Percentiles rank a stretch among this genome's conserved stretches.
These are phyloP conservation scores for Trypethelium eluteriae DNA, from an alignment of 495 filamentous ascomycete species.

Conservation along the genomic window DNA sequence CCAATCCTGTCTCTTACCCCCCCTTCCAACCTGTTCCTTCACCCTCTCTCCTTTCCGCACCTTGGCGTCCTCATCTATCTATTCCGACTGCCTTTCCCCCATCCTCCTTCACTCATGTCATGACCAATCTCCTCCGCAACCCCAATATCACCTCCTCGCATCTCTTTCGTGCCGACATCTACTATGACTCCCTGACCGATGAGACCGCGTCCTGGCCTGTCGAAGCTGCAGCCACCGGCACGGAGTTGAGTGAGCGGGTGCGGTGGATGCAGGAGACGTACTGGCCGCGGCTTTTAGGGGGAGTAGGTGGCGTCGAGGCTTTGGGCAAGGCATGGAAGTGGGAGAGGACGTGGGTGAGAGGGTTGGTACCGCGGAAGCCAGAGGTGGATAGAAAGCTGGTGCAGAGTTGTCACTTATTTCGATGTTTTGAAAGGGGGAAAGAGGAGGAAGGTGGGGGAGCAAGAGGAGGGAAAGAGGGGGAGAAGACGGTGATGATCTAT, in stretches of 20 bases:
- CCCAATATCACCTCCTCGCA: slow-evolving; percentile 78
- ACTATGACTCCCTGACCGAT: slow-evolving; percentile 47
- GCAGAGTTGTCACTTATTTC: slow-evolving; percentile 71
- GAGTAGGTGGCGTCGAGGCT: slow-evolving; percentile 34
- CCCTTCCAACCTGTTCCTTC: slow-evolving; percentile 25
- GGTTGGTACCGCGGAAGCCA: slow-evolving; percentile 73
- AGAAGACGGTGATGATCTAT: slow-evolving; percentile 61
- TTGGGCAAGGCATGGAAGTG: slow-evolving; percentile 36
- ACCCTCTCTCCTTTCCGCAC: slow-evolving; percentile 17
- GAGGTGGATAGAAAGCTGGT: slow-evolving; percentile 61
- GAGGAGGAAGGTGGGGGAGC: slow-evolving; percentile 10
- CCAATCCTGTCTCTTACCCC: background rate
- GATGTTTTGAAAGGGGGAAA: slow-evolving; percentile 20
- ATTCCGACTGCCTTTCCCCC: slow-evolving; percentile 49
- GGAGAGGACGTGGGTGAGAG: slow-evolving; percentile 57
- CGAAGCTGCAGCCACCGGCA: background rate
- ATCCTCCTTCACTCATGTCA: slow-evolving; percentile 53
- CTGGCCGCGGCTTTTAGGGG: slow-evolving; percentile 27
- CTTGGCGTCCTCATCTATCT: slow-evolving; percentile 32
- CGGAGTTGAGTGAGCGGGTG: slow-evolving; percentile 7
- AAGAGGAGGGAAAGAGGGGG: slow-evolving; percentile 11
- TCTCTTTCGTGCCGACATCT: slow-evolving; percentile 81
- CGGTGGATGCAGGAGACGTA: slow-evolving; percentile 31
- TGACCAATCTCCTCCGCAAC: slow-evolving; percentile 69
- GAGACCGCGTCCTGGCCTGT: slow-evolving; percentile 3